These are phyloP conservation scores for Macrophomina tecta DNA, from an alignment of 2,329 filamentous ascomycete genomes.

Conservation along the genomic window DNA sequence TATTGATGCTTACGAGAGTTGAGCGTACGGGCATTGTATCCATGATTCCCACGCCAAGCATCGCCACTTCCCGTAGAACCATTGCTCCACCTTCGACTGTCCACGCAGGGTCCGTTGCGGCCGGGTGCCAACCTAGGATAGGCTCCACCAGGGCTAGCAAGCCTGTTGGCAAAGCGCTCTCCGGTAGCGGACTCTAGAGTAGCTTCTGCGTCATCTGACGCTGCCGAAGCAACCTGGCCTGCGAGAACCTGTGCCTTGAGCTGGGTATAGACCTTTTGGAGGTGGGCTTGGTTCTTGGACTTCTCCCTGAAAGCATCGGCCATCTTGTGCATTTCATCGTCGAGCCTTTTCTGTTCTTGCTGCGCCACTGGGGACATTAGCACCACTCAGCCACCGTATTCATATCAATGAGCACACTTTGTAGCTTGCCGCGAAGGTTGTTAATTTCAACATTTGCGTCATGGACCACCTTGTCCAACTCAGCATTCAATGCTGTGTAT, in stretches of 20 bases:
- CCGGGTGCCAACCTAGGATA: background rate
- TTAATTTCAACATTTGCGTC: slow-evolving; percentile 78
- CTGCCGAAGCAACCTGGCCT: slow-evolving; percentile 61
- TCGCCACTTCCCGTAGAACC: slow-evolving; percentile 23
- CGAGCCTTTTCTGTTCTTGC: slow-evolving; percentile 66
- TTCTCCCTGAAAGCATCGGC: slow-evolving; percentile 72
- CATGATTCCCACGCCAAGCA: slow-evolving; percentile 29
- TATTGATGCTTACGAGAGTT: background rate
- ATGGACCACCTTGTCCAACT: slow-evolving; percentile 75
- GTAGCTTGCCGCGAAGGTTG: slow-evolving; percentile 67
- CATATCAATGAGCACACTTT: slow-evolving; percentile 53
- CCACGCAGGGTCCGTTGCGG: background rate
- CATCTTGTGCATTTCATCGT: slow-evolving; percentile 76
- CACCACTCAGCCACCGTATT: background rate
- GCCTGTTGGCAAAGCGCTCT: slow-evolving; percentile 37
- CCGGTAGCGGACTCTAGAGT: slow-evolving; percentile 35
- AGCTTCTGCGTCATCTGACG: slow-evolving; percentile 53
- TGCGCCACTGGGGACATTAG: slow-evolving; percentile 56
- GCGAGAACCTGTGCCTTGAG: slow-evolving; percentile 63
- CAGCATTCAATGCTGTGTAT: slow-evolving; percentile 66
- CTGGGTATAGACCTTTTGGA: slow-evolving; percentile 66
- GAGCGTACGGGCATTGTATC: background rate
- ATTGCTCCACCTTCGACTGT: slow-evolving; percentile 22
- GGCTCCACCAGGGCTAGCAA: slow-evolving; percentile 34
- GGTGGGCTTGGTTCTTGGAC: slow-evolving; percentile 69